Conservation (phyloP, 306 rosid genomes). For the Vigna angularis region DNA sequence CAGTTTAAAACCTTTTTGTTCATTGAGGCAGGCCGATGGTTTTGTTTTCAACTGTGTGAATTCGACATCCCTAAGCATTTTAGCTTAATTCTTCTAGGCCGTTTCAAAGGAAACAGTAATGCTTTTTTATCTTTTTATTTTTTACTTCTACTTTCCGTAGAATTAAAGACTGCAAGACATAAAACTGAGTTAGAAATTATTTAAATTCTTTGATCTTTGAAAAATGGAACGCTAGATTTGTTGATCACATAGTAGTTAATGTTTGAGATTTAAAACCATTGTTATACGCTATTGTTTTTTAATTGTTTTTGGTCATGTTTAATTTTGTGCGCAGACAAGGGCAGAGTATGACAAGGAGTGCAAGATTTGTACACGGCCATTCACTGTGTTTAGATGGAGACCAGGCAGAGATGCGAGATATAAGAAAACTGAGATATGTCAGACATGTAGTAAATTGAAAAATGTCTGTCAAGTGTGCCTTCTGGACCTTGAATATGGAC, state of each 20-base stretch:
- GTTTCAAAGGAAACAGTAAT: neutral
- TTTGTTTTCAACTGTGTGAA: neutral
- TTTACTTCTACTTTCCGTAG: neutral
- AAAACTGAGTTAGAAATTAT: neutral
- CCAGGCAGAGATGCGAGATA: slow-evolving; percentile 94
- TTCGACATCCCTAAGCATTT: neutral
- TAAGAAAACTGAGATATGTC: slow-evolving; percentile 91
- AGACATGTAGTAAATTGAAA: slow-evolving; percentile 91
- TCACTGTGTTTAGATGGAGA: slow-evolving; percentile 95
- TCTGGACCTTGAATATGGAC: slow-evolving; percentile 86
- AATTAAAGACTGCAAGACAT: neutral
- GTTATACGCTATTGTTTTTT: slow-evolving; percentile 1
- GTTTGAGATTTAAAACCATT: neutral
- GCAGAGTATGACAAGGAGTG: slow-evolving; percentile 91
- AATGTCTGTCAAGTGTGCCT: slow-evolving; percentile 96
- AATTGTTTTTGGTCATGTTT: slow-evolving; percentile 4
- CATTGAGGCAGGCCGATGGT: neutral
- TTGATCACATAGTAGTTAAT: neutral
- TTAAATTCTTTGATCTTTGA: neutral
- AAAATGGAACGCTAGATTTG: neutral
- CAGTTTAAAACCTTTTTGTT: neutral
- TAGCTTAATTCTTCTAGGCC: neutral
- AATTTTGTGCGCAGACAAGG: slow-evolving; percentile 61
- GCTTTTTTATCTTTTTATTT: neutral
- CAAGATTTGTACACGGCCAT: slow-evolving; percentile 93